A percentile compares a stretch with the other conserved stretches of the same genome.
Evolutionary conservation across 352 stramenopile species (phyloP).

Genomic region (Lagenidium giganteum): DNA sequence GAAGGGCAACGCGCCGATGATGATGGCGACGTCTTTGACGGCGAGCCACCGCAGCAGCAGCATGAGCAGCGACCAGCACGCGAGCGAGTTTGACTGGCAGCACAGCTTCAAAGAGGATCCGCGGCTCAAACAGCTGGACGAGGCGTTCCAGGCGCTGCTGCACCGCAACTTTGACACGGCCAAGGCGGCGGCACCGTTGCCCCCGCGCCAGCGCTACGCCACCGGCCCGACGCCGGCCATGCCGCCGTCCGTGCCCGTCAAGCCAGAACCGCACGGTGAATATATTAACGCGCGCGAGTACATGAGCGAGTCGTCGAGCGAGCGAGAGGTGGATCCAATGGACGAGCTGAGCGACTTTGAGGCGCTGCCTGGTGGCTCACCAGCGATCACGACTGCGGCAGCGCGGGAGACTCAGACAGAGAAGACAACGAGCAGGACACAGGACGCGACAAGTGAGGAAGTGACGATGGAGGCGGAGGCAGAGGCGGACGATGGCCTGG

Average conservation of each 20-base stretch:
- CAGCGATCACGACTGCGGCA: background rate
- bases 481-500: background rate
- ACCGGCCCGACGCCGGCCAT: background rate
- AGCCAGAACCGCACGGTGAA: background rate
- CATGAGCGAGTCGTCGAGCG: slow-evolving; percentile 31
- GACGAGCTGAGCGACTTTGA: slow-evolving; percentile 65
- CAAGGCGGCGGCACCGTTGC: slow-evolving; percentile 1
- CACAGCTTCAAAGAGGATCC: no score
- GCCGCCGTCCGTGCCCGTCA: no score
- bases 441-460: background rate
- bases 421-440: background rate
- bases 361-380: slow-evolving; percentile 5
- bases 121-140: no score
- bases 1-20: no score
- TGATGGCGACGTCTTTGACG: no score
- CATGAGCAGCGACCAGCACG: no score
- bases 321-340: slow-evolving; percentile 50
- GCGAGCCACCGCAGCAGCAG: no score
- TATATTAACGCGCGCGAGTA: slow-evolving; percentile 8
- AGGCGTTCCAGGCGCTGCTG: slow-evolving; percentile 1
- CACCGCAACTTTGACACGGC: slow-evolving; percentile 13
- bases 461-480: slow-evolving; percentile 3
- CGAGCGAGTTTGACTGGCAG: no score
- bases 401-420: background rate
- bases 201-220: slow-evolving; percentile 1